phyloP scores from a whole-genome alignment of 345 rosid species.

The Rhodomyrtus tomentosa region DNA sequence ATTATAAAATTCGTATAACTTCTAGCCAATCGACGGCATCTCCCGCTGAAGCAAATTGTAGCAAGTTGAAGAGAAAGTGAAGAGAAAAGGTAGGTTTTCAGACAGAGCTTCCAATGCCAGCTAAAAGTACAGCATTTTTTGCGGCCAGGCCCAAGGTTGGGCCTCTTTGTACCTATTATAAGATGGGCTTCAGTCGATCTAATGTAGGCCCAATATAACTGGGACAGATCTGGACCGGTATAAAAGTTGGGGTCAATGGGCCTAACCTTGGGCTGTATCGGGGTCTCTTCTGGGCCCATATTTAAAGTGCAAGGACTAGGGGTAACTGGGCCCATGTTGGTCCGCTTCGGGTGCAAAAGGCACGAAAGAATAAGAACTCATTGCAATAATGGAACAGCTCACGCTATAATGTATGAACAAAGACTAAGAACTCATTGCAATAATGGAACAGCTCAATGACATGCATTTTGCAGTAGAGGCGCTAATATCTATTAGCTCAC shows the following conservation, averaged over 20 bases:
- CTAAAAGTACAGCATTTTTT: background rate
- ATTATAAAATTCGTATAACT: too few species aligned
- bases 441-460: background rate
- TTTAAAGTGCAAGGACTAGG: background rate
- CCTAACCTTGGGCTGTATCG: background rate
- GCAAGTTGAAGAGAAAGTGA: background rate
- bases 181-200: background rate
- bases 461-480: background rate
- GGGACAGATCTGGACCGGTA: background rate
- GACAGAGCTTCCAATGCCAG: background rate
- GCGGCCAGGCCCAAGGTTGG: background rate
- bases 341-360: background rate
- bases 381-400: too few species aligned
- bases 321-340: background rate
- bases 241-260: background rate
- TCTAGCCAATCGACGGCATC: too few species aligned
- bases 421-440: background rate
- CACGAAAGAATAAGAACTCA: too few species aligned
- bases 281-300: background rate
- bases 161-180: background rate
- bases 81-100: background rate
- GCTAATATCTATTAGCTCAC: background rate
- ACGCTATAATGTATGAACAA: too few species aligned
- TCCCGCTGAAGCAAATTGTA: too few species aligned
- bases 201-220: background rate